Evolutionary conservation across 495 filamentous ascomycete genomes (phyloP), one percentile per base, ranked within the genome.

Genomic region (Aspergillus cavernicola): DNA sequence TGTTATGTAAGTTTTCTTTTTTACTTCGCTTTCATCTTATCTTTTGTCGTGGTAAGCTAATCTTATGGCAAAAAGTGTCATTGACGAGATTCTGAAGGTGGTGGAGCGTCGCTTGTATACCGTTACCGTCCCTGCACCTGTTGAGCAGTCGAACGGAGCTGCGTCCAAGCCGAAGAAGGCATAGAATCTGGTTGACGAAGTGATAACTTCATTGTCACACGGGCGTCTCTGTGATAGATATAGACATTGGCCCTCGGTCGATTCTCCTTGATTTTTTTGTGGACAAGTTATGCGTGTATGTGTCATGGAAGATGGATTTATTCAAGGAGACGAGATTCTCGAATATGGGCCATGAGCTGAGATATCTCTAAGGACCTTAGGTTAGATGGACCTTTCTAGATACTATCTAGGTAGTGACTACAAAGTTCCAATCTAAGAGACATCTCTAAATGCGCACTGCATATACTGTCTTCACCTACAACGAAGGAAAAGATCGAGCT

Each of bases 71-170:
- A 28, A 29, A 18, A 96, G 90, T 62, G 52, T 92, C 50, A 92
- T 98, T 61, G 93, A 98, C 57, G 93, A 98, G 67, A 69, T 77
- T 13, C 81, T 98, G 45, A 98, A 98, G 70, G 79, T 85, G 28
- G 60, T 85, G 2, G 93, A 98, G 73, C 80, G 93, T 59, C 75
- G 75, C 41, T 66, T 82, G 31, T 83, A 79, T 61, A 72, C 51
- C 44, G 56, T 63, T 19, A 35, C 63, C 11, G 45, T 53, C 23
- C 44, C 33, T n/a, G 43, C 60, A 12, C 29, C 42, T 10, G 41
- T 52, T 2, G 41, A 55, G 49, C 67, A 69, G 15, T 26, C 39
- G 57, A 74, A 71, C 40, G 69, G 71, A 29, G 37, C 54, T 15
- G 65, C 57, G 4, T 61, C 59, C 23, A 75, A 75, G 67, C 66